Evolutionary conservation across 495 filamentous ascomycete genomes (phyloP).

Genomic region (Chaetomium cochliodes): DNA sequence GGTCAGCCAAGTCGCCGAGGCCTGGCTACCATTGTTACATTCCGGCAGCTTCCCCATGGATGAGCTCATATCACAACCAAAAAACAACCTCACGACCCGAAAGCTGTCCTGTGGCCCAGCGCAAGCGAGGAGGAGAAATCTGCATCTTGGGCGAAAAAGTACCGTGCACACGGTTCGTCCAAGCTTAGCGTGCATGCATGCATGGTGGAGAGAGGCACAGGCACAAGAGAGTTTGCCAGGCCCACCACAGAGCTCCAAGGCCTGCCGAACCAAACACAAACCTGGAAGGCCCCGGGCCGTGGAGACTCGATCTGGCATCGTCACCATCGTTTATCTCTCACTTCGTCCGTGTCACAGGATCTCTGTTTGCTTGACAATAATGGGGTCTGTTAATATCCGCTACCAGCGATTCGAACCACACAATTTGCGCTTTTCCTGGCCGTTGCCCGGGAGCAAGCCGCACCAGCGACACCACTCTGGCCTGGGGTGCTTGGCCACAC

Average conservation of each 20-base stretch:
- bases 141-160: conserved; percentile 20
- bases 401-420: background rate
- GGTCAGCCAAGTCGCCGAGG: no score
- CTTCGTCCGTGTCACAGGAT: background rate
- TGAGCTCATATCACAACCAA: background rate
- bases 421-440: conserved; percentile 1
- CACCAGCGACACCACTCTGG: background rate
- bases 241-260: no score
- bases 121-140: background rate
- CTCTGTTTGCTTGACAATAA: background rate
- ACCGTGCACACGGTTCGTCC: conserved; percentile 37
- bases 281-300: no score
- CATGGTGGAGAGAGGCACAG: no score
- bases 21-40: no score
- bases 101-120: background rate
- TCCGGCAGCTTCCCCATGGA: background rate
- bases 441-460: background rate
- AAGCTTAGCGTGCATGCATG: background rate
- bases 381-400: background rate
- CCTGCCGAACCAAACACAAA: no score
- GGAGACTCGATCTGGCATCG: background rate
- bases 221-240: no score
- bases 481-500: background rate
- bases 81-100: no score
- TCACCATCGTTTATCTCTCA: background rate